These are phyloP conservation scores for Ustilago hordei DNA, from an alignment of 1,284 basidiomycete species.

Conservation along the genomic window DNA sequence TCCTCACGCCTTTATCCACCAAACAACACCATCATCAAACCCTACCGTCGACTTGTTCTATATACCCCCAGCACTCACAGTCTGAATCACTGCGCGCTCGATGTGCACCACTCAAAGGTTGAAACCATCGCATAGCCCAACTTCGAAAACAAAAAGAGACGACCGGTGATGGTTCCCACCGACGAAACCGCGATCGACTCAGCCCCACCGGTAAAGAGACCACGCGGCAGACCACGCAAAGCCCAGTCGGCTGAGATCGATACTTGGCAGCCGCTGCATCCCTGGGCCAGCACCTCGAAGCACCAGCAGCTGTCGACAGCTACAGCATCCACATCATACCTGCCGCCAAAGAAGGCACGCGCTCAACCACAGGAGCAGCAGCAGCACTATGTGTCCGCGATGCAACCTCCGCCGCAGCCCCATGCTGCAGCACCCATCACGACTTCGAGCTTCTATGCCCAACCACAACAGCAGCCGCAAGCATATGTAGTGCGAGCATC, in stretches of 20 bases:
- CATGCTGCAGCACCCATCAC: not conserved
- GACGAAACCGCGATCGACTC: not conserved
- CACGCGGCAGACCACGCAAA: slow-evolving; percentile 20
- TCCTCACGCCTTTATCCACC: not conserved
- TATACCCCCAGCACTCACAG: not conserved
- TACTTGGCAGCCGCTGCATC: slow-evolving; percentile 26
- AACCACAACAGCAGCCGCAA: not conserved
- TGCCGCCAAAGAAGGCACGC: not conserved
- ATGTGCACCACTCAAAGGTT: not conserved
- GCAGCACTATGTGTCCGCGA: not conserved
- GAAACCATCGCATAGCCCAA: not conserved
- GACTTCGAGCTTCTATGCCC: slow-evolving; percentile 2
- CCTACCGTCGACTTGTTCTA: not conserved
- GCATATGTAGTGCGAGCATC: not conserved
- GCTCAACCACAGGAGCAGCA: not conserved
- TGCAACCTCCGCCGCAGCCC: slow-evolving; percentile 1
- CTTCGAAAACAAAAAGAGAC: not conserved
- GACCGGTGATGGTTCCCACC: slow-evolving; percentile 3
- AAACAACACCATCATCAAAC: slow-evolving; percentile 10
- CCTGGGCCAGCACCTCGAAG: slow-evolving; percentile 23
- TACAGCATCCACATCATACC: slow-evolving; percentile 3
- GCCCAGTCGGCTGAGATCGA: slow-evolving; percentile 19
- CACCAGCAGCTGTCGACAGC: not conserved
- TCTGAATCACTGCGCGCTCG: not conserved
- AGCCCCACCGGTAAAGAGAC: slow-evolving; percentile 6